Conservation (phyloP, 345 rosid genomes). For the Citrus maxima region DNA sequence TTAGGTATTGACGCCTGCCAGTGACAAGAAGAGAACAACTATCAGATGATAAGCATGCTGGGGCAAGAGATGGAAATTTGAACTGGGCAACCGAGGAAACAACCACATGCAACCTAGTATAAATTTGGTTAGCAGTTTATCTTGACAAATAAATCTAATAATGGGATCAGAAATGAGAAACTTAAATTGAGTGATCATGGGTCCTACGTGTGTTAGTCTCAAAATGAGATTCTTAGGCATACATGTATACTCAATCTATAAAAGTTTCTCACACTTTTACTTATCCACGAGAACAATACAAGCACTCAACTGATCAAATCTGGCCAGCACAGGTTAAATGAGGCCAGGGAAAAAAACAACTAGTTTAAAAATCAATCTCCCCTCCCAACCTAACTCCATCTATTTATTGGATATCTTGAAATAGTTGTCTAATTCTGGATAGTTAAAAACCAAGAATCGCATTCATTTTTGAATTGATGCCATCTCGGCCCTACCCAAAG, state of each 20-base stretch:
- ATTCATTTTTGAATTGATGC: not conserved
- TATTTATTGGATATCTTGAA: not conserved
- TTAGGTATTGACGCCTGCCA: constrained; percentile 77
- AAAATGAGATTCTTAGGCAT: not conserved
- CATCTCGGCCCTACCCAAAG: not conserved
- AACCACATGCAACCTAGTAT: constrained; percentile 3
- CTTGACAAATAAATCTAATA: not conserved
- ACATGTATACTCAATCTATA: not conserved
- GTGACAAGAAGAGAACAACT: constrained; percentile 23
- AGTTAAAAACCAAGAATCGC: not conserved
- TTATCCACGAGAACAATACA: not conserved
- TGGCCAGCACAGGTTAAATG: not conserved
- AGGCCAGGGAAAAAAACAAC: not conserved
- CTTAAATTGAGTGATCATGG: not conserved
- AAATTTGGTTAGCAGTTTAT: not conserved
- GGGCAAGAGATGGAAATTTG: not conserved
- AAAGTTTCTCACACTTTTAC: not conserved
- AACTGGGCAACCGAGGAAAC: not conserved
- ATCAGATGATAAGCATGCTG: constrained; percentile 17
- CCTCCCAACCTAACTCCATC: not conserved
- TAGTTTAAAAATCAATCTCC: not conserved
- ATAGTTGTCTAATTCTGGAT: not conserved
- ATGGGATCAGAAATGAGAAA: not conserved
- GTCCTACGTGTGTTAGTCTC: not conserved
- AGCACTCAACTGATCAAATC: not conserved